Base-by-base conservation (phyloP, 2,329 filamentous ascomycete species). In the Myriosclerotinia scirpicola region DNA sequence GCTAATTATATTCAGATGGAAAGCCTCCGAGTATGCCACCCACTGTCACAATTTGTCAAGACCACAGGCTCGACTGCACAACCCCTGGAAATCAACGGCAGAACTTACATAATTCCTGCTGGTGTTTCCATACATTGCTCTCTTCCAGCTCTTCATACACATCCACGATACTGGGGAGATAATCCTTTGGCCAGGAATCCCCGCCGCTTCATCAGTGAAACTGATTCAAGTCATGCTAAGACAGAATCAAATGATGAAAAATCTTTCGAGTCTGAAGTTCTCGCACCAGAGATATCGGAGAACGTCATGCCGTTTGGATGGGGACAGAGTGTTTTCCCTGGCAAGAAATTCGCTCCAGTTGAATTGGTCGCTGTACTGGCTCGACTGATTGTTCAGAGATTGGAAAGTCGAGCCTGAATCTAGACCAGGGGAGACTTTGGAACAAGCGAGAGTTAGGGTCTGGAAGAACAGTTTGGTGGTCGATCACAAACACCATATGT, bases 401-500 rank as follows among this genome's bases (percentile, higher is more conserved):
- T 60, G 38, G 36, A 36, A n/a, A 17, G 46, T 61, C 2, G 55
- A 54, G 26, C 3, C 17, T 34, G 50, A 11, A 17, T 20, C 42
- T 20, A n/a, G 11, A 1, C 1, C 36, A n/a, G 42, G 26, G 0
- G 64, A 61, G 20, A 54, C 46, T 6, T 0, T 20, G 9, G 38
- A 62, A 9, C 48, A 66, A 48, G 48, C 40, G 9, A 46, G 48
- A 36, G 4, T 20, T 15, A 62, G 56, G 50, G 55, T 11, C 36
- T 66, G 64, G 55, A 61, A 26, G 22, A 38, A 17, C 15, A 54
- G 55, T 48, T 40, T 54, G 48, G 64, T 54, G 20, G 48, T 54
- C 12, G 64, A 54, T 34, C 48, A 66, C 12, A 36, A 62, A 8
- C 11, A 48, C 4, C 34, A 58, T 46, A 66, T 66, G 55, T 44